Base-by-base conservation (phyloP, 2,329 filamentous ascomycete genomes). In the Colletotrichum tropicale region DNA sequence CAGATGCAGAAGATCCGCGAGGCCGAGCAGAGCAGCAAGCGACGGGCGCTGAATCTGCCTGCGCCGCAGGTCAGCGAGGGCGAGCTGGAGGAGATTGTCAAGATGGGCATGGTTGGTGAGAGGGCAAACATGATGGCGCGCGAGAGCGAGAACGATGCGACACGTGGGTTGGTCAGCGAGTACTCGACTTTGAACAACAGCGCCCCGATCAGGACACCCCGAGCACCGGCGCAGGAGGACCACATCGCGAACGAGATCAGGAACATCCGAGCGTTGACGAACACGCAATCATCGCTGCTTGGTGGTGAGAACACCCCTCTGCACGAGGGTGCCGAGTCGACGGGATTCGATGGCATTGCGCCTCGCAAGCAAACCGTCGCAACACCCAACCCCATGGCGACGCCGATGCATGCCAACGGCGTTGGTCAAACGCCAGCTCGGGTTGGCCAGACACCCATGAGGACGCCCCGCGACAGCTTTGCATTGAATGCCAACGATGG, bases 371-470 rank as follows among this genome's bases (percentile, higher is more conserved):
- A 98, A 77, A 89, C 93, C 38, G 91, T 96, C 71, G 91, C 96
- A n/a, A 99, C 97, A 1, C 97, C 97, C 0, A 99, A 99, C 82
- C 97, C 97, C 0, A 90, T 99, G 88, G 96, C 97, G 1, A 99
- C 97, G 0, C 97, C 97, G 1, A 90, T 98, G 78, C 90, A 87
- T 55, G 84, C 87, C 3, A 91, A 90, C 76, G 94, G 92, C 28
- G 87, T 91, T 32, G 93, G 91, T 30, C 92, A 93, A 15, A 98
- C 95, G 16, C 92, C 93, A 8, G 86, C 89, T 70, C 90, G 91
- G 7, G 90, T 93, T 65, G 95, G 95, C 21, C 93, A 95, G 75
- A 98, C 96, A 1, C 96, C 96, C 1, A 87, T 98, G 87, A 92
- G 94, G 74, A 98, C 96, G 10, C 96, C 96, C 12, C 92, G 97